Evolutionary conservation across 495 filamentous ascomycete species (phyloP), one percentile per base, ranked within the genome.

Genomic region (Lasiosphaeris hirsuta): DNA sequence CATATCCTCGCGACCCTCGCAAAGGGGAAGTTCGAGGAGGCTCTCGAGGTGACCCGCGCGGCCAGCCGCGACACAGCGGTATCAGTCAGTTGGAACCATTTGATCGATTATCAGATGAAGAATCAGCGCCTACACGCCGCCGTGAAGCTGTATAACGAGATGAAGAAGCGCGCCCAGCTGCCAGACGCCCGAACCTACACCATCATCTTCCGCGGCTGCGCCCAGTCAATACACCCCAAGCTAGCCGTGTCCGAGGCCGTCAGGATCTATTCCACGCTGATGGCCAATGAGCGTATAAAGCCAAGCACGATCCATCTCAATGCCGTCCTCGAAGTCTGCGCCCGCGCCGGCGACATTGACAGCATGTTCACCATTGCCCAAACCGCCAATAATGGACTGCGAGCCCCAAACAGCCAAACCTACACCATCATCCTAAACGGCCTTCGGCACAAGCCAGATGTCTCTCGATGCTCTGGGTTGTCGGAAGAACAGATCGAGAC

Each of bases 91-190:
- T 97, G 93, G 93, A 97, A 97, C 74, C 82, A 89, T 69, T 63
- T 96, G 33, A 82, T 97, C 47, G 82, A 89, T 40, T 85, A 88
- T 65, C 78, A 83, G 51, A 72, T 96, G 73, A 74, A 80, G 11
- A 71, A 81, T 18, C 75, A 78, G 7, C 75, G 74, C 15, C 71
- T 90, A 17, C 72, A 81, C 58, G 74, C 70, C 15, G 90, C 89
- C 13, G 66, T 92, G 42, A 89, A 87, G 69, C 78, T 88, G 2
- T 97, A 84, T 73, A 96, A 97, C 70, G 90, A 96, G 88, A 98
- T 98, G 94, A 98, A 97, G 73, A 97, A 97, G 73, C 80, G 90
- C 14, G 85, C 76, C 35, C 84, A 89, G 55, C 72, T 72, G 23
- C 94, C 94, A 0, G 90, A 90, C 66, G 72, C 81, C 2, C 76